phyloP scores from a whole-genome alignment of 2,329 filamentous ascomycete species.

The Fusarium dlaminii region DNA sequence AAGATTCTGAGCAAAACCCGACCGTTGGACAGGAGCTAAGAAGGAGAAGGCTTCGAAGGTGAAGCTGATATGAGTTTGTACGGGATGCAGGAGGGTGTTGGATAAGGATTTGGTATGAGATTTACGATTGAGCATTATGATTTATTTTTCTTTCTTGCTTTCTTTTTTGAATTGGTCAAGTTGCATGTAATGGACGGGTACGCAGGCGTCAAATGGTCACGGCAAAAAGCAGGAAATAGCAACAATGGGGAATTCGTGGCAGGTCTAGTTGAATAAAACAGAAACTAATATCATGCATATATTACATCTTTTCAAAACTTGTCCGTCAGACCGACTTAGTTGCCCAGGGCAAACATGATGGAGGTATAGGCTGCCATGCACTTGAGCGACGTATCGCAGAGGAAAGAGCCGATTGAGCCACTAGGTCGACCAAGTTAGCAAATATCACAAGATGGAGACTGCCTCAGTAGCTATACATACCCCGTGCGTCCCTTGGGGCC shows the following conservation, averaged over 20 bases:
- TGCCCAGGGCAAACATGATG: constrained; percentile 49
- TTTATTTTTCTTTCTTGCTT: not conserved
- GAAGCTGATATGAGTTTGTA: constrained; percentile 9
- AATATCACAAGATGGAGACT: not conserved
- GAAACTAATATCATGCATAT: constrained; percentile 18
- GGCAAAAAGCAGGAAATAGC: constrained; percentile 21
- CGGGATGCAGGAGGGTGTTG: not conserved
- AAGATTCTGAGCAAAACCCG: constrained; percentile 20
- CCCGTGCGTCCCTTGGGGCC: constrained; percentile 57
- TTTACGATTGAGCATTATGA: constrained; percentile 29
- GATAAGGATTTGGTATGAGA: constrained; percentile 10
- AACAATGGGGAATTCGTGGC: constrained; percentile 19
- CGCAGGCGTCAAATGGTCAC: constrained; percentile 30
- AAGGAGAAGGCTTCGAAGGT: constrained; percentile 42
- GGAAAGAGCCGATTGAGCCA: constrained; percentile 48
- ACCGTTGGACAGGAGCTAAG: constrained; percentile 44
- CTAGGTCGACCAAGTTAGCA: constrained; percentile 39
- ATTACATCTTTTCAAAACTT: not conserved
- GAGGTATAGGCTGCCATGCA: constrained; percentile 56
- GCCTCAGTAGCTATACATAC: constrained; percentile 44
- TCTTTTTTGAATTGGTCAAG: not conserved
- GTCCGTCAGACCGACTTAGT: constrained; percentile 22
- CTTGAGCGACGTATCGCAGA: constrained; percentile 53
- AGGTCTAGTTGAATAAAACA: constrained; percentile 8
- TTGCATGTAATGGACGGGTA: constrained; percentile 8